Evolutionary conservation across 192 early-diverging fungal genomes (phyloP), one percentile per base, ranked within the genome.

Genomic region (Dissophora ornata): DNA sequence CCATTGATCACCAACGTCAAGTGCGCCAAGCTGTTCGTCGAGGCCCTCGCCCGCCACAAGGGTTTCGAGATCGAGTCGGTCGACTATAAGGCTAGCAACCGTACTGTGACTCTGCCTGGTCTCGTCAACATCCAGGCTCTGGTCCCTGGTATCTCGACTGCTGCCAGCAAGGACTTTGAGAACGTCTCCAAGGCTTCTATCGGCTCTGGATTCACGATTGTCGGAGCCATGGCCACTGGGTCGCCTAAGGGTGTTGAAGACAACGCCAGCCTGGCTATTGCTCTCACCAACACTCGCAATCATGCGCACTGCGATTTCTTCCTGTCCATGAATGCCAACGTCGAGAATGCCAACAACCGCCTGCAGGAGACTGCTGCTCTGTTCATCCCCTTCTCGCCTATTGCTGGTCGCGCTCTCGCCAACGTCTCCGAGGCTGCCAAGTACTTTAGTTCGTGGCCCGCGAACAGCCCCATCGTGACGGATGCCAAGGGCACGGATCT

Each of bases 1-100:
- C 97, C 97, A 11, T 84, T 99, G 71, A 96, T 99, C 79, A 99
- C 97, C 64, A 99, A 99, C 77, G 89, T 99, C 85, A 99, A 99
- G 86, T 98, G 96, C 78, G 97, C 97, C 68, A 98, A 98, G 86
- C 80, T 99, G 61, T 98, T 99, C 64, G 85, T 99, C 45, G 97
- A 99, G 84, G 97, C 97, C 0, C 83, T 98, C 57, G 89, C 92
- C n/a, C 91, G 96, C 50, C 87, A 86, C 59, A 81, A 65, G 25
- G 81, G 80, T 3, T 68, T 86, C 82, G 93, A 96, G 60, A 88
- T 99, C 25, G 79, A 87, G 18, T 80, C 87, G 49, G 90, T 96
- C 62, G 97, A 99, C 81, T 97, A 90, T 83, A 92, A 98, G 80
- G 92, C 95, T 25, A 93, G 91, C 64, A 90, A 96, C 85, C 89